These are phyloP conservation scores for Talaromyces islandicus DNA, from an alignment of 2,329 filamentous ascomycete species.

Conservation along the genomic window DNA sequence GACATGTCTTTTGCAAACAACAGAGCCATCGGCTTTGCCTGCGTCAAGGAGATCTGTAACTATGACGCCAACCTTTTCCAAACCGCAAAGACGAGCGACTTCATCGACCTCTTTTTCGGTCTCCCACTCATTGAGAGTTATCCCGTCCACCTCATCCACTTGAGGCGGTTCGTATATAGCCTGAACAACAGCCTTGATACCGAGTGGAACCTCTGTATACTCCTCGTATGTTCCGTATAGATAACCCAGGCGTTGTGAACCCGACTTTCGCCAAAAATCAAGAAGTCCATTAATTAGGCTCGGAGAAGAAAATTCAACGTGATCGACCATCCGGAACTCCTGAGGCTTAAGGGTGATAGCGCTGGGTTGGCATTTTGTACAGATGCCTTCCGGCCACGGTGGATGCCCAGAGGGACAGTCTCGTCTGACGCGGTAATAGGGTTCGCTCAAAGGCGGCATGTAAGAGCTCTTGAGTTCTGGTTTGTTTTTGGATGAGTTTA, in stretches of 20 bases:
- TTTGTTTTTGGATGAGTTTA: conserved; percentile 95
- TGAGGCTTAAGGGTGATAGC: conserved; percentile 94
- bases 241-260: conserved; percentile 78
- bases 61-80: conserved; percentile 86
- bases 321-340: conserved; percentile 92
- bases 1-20: conserved; percentile 90
- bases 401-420: conserved; percentile 92
- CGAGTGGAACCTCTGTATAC: conserved; percentile 86
- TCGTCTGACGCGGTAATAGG: conserved; percentile 80
- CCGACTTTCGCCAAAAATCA: conserved; percentile 84
- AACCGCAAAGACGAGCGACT: conserved; percentile 72
- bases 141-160: conserved; percentile 78
- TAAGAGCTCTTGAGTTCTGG: conserved; percentile 89
- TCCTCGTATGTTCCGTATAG: conserved; percentile 87
- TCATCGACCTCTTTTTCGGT: conserved; percentile 77
- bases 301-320: conserved; percentile 89
- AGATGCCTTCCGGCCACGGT: conserved; percentile 92
- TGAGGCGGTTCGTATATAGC: conserved; percentile 97
- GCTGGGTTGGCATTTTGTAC: conserved; percentile 95
- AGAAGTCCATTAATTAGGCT: conserved; percentile 83
- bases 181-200: conserved; percentile 91
- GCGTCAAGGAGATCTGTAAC: conserved; percentile 88
- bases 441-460: conserved; percentile 89
- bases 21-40: conserved; percentile 73
- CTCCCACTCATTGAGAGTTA: conserved; percentile 78